Base-by-base conservation (phyloP, 768 basidiomycete species). In the Phanerochaete carnosa region DNA sequence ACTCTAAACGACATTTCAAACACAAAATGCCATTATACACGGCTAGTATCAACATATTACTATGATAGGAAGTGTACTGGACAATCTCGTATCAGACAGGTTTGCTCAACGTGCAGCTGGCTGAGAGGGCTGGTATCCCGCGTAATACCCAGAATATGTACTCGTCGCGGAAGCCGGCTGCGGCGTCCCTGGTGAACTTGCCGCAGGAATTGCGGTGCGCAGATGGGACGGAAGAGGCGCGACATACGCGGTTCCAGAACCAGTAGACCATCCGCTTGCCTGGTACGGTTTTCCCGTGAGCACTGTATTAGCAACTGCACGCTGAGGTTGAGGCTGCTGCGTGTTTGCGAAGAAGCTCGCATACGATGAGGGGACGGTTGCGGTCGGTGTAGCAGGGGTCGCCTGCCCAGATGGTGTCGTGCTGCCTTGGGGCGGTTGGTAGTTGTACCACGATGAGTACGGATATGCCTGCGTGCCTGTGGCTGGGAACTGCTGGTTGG, bases 301-400 rank as follows among this genome's bases (percentile, higher is more conserved):
- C 26, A 83, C 81, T 0, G 84, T 85, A 50, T 84, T 85, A 11
- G 83, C 83, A 6, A 85, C 83, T 2, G 80, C 83, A 4, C 83
- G 80, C 57, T 81, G 77, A 2, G 64, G 59, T 43, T 67, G 66
- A 32, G 64, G 69, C 49, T 57, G 56, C 30, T 65, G 68, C 30
- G 76, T 57, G 70, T 60, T 45, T 63, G 68, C 73, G 61, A 78
- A 82, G 58, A 79, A 81, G 29, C 76, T 69, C 0, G 78, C 75
- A 59, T 82, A 82, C 30, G 69, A 73, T 22, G 71, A 68, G 8
- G 75, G 69, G 43, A 73, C 69, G 29, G 78, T 67, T 9, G 72
- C 66, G 47, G 73, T 59, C 7, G 74, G 66, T 6, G 69, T 64
- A 6, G 26, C 28, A 4, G 82, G 80, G 4, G 80, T 80, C n/a